Base-by-base conservation (phyloP, 2,329 filamentous ascomycete species). In the Epichloe hybrida region DNA sequence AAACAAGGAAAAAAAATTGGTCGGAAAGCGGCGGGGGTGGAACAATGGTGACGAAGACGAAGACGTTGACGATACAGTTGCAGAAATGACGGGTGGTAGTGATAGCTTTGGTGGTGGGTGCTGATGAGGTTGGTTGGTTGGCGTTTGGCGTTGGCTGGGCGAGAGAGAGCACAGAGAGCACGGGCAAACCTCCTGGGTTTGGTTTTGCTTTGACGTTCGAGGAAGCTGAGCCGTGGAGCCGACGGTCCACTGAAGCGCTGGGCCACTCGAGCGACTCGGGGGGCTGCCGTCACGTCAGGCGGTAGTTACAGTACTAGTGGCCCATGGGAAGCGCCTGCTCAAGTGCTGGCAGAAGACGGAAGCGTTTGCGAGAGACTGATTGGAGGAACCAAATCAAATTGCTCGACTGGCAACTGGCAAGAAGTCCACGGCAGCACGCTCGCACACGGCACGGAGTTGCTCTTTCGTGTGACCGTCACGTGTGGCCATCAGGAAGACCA, bases 121-220 rank as follows among this genome's bases (percentile, higher is more conserved):
- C 27, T 20, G 27, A 12, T 23, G 12, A 17, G 46, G 47, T 40
- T 45, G 42, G 27, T 46, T 37, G 49, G 46, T 43, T 42, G 41
- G 47, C 38, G 47, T 52, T 43, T 42, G 41, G 47, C 38, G 47
- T 52, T 50, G 50, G 50, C 47, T 39, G 48, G 48, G 34, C 43
- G 38, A 43, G 44, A 34, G 6, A 7, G 23, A 27, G 38, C 12
- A 17, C 17, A 17, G 17, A 17, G 17, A 17, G 17, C 2, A 37
- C 12, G 45, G 34, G 35, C 23, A 27, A 34, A 35, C 13, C 17
- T 46, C 13, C 27, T 31, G 27, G 27, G 1, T 31, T 31, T 20
- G 23, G 23, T 5, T 23, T 41, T 41, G 39, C 23, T 23, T 41
- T 41, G 39, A 20, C 17, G 39, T 41, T 17, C 21, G 21, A 44